Conservation (phyloP, 345 rosid genomes). For the Euphorbia peplus region DNA sequence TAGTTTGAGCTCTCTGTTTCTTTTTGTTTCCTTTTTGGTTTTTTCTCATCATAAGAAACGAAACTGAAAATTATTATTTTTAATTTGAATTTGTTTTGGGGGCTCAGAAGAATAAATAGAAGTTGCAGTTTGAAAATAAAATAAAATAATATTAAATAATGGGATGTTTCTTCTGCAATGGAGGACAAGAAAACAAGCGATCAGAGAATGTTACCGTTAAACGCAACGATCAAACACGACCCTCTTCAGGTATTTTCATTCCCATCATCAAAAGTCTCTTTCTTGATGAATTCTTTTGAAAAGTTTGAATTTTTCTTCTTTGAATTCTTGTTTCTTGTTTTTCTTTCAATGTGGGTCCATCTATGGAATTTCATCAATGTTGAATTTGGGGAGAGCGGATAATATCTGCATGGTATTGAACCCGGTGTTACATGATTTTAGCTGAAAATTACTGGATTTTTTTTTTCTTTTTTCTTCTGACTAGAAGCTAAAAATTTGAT, state of each 20-base stretch:
- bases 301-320: not conserved
- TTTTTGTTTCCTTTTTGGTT: not conserved
- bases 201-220: slow-evolving; percentile 30
- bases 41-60: not conserved
- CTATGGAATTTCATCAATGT: not conserved
- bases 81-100: not conserved
- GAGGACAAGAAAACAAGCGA: slow-evolving; percentile 40
- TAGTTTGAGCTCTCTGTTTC: not conserved
- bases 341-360: not conserved
- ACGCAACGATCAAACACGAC: slow-evolving; percentile 36
- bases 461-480: slow-evolving; percentile 3
- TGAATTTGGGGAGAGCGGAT: not conserved
- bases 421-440: no score
- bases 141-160: slow-evolving; percentile 30
- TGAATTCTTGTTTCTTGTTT: slow-evolving; percentile 3
- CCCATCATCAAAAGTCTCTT: not conserved
- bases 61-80: not conserved
- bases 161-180: slow-evolving; percentile 64
- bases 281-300: not conserved
- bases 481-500: not conserved
- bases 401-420: no score
- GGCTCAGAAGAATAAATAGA: not conserved
- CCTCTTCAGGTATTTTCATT: slow-evolving; percentile 36
- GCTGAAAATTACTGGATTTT: not conserved
- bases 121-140: not conserved